A percentile compares a stretch with the other conserved stretches of the same genome.
Conservation (phyloP, 2,329 filamentous ascomycete species). For the Colletotrichum brevisporum region DNA sequence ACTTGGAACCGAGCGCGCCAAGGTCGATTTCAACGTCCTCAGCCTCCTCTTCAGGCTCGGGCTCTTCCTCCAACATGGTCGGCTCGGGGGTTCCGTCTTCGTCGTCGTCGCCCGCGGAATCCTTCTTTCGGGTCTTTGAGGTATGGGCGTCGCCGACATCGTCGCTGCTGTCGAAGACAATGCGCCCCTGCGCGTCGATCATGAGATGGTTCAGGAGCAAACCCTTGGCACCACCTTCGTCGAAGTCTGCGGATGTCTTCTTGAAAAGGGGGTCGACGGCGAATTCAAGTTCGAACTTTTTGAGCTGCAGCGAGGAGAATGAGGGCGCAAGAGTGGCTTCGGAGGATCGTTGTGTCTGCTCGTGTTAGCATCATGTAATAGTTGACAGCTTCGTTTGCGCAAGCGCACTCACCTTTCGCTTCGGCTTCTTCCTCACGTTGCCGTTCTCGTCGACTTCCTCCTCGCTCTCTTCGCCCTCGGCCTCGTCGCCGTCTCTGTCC, state of each 20-base stretch:
- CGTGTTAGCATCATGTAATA: slow-evolving; percentile 41
- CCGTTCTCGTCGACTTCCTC: slow-evolving; percentile 75
- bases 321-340: slow-evolving; percentile 94
- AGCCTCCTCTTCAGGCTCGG: slow-evolving; percentile 55
- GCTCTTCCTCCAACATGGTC: slow-evolving; percentile 40
- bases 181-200: slow-evolving; percentile 91
- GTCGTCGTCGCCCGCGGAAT: slow-evolving; percentile 56
- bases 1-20: slow-evolving; percentile 78
- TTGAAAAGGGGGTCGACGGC: slow-evolving; percentile 99
- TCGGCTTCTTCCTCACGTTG: slow-evolving; percentile 73
- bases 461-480: slow-evolving; percentile 77
- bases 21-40: slow-evolving; percentile 83
- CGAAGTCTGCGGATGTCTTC: slow-evolving; percentile 97
- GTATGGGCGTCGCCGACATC: slow-evolving; percentile 73
- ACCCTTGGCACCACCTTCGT: slow-evolving; percentile 97
- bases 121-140: slow-evolving; percentile 54
- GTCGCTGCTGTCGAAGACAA: slow-evolving; percentile 98
- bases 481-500: slow-evolving; percentile 73
- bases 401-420: slow-evolving; percentile 76
- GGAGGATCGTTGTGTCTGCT: slow-evolving; percentile 79
- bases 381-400: too few relatives aligned
- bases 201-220: slow-evolving; percentile 95
- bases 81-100: slow-evolving; percentile 53
- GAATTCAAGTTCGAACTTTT: slow-evolving; percentile 98
- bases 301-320: slow-evolving; percentile 89